A percentile compares a stretch with the other conserved stretches of the same genome.
phyloP scores from a whole-genome alignment of 169 alveolate genomes.

The Perkinsus chesapeaki region DNA sequence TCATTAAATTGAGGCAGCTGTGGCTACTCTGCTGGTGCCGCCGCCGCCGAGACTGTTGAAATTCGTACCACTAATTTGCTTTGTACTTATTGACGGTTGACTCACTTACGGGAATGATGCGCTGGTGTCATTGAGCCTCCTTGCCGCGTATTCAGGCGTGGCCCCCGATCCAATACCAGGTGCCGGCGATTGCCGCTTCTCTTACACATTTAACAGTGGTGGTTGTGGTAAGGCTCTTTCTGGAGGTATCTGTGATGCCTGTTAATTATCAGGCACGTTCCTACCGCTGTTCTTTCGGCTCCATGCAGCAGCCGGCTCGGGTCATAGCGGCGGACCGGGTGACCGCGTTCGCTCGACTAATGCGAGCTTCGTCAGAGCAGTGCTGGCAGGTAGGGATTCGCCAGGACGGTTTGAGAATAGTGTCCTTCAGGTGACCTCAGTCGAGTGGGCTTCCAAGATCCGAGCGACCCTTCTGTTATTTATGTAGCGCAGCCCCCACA shows the following conservation, averaged over 20 bases:
- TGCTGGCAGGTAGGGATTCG: not conserved
- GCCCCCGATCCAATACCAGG: not conserved
- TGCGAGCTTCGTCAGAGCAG: not conserved
- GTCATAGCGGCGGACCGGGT: not conserved
- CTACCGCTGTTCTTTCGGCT: not conserved
- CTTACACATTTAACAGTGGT: not conserved
- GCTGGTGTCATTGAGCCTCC: too few relatives aligned
- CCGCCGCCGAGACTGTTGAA: too few relatives aligned
- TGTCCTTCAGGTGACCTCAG: not conserved
- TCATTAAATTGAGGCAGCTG: too few relatives aligned
- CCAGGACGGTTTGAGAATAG: too few relatives aligned
- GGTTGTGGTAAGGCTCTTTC: not conserved
- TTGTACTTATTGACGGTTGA: not conserved
- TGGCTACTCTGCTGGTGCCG: too few relatives aligned
- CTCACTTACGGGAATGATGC: too few relatives aligned
- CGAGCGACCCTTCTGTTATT: not conserved
- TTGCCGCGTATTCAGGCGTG: too few relatives aligned
- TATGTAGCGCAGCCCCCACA: not conserved
- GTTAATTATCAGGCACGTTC: not conserved
- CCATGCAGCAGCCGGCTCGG: not conserved
- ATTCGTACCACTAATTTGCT: too few relatives aligned
- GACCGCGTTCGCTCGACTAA: not conserved
- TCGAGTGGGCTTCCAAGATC: not conserved
- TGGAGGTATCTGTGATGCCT: too few relatives aligned
- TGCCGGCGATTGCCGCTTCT: not conserved